Base-by-base conservation (phyloP, 2,329 filamentous ascomycete species). In the Penicillium freii region DNA sequence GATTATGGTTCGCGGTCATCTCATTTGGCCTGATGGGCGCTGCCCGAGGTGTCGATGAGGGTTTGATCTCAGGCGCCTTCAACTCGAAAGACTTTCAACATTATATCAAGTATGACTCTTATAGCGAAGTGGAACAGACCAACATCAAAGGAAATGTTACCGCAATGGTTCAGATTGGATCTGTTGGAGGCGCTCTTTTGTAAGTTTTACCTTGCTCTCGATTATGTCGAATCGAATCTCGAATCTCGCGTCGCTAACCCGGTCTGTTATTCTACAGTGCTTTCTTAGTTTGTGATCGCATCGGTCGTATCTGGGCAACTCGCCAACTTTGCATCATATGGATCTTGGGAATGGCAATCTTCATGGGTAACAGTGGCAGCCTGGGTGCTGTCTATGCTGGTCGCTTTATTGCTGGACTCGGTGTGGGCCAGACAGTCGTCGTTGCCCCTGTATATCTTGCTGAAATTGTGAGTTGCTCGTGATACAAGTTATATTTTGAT, bases 151-250 rank as follows among this genome's bases (percentile, higher is more conserved):
- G 83, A 64, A 92, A 92, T 72, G 88, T 92, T 54, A 88, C 88
- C 1, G 84, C 87, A 47, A 92, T 92, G 89, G 89, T 92, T 0
- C 89, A 92, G 73, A 85, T 92, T 66, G 89, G 89, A 25, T 89
- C 84, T 25, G 88, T 92, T 31, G 85, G 79, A 4, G 89, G 89
- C 43, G 87, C 88, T 31, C 78, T 90, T 33, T 80, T 87, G 78
- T 80, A 68, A 61, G 76, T 69, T 21, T 68, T 11, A 38, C 5
- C 13, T 40, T 29, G 21, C 1, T 19, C 9, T 10, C 33, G 17
- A n/a, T 31, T 33, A 33, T 13, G 13, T 33, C 5, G 31, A 33
- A 15, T 33, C 31, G 1, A 23, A 21, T 23, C 10, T 44, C 21
- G 11, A 29, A 34, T 19, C 9, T 13, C 15, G 17, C 5, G 29